phyloP scores from a whole-genome alignment of 148 eudicot species.

The Diospyros lotus region DNA sequence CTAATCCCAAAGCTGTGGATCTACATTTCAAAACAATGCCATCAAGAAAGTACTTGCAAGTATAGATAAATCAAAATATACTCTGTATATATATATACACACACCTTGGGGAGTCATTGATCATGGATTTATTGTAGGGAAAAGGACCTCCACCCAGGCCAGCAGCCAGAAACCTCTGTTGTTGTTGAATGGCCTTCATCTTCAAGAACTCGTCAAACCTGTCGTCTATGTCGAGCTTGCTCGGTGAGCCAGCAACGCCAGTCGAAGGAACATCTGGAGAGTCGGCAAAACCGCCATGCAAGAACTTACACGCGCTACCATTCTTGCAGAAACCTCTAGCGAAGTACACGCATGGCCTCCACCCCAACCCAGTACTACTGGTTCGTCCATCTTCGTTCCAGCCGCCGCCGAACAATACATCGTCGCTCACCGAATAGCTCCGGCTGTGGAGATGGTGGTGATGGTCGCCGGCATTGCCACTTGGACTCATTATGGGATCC shows the following conservation, averaged over 20 bases:
- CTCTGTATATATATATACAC: too few relatives aligned
- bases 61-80: background rate
- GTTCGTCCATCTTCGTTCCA: conserved; percentile 36
- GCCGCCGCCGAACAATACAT: conserved; percentile 28
- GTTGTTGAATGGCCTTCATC: conserved; percentile 47
- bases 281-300: conserved; percentile 37
- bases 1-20: conserved; percentile 54
- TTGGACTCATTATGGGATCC: conserved; percentile 45
- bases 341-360: conserved; percentile 67
- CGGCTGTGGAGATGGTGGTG: conserved; percentile 37
- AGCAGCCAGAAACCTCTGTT: conserved; percentile 53
- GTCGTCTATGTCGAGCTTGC: conserved; percentile 23
- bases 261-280: conserved; percentile 12
- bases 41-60: conserved; percentile 6
- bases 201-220: conserved; percentile 60
- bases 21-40: conserved; percentile 39
- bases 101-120: conserved; percentile 67
- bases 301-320: conserved; percentile 56
- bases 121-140: conserved; percentile 41
- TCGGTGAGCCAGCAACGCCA: conserved; percentile 38
- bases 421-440: conserved; percentile 71
- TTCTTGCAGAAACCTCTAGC: conserved; percentile 74
- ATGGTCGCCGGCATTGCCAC: conserved; percentile 21
- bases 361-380: conserved; percentile 40
- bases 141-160: conserved; percentile 46